Percentiles rank a stretch among this genome's conserved stretches.
These are phyloP conservation scores for Alternaria brassicicola DNA, from an alignment of 2,329 filamentous ascomycete genomes.

Conservation along the genomic window DNA sequence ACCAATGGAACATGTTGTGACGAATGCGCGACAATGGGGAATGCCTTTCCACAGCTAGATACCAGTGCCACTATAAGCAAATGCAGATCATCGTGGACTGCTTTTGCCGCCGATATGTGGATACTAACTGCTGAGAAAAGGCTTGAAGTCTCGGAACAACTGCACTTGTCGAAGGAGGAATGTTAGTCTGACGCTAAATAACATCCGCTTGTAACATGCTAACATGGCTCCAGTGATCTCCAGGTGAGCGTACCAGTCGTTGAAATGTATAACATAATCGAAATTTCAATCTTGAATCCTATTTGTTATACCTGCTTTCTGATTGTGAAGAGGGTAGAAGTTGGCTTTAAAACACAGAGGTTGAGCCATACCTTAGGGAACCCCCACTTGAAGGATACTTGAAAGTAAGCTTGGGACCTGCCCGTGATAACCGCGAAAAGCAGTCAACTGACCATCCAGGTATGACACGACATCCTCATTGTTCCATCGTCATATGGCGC, in stretches of 20 bases:
- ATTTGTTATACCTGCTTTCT: neutral
- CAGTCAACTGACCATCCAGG: neutral
- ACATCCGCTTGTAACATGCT: neutral
- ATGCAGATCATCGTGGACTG: neutral
- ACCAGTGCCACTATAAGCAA: neutral
- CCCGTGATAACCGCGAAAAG: neutral
- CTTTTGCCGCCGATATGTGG: neutral
- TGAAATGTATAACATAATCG: neutral
- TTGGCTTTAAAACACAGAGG: neutral
- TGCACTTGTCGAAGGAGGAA: neutral
- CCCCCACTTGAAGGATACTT: neutral
- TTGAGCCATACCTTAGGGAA: neutral
- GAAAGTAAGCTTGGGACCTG: neutral
- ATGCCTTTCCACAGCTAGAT: neutral
- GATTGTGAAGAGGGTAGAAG: neutral
- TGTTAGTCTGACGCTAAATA: neutral
- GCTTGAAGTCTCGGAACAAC: neutral
- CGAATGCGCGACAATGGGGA: neutral
- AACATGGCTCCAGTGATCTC: neutral
- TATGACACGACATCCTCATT: neutral
- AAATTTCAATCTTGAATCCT: neutral
- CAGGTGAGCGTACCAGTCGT: neutral
- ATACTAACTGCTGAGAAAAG: neutral
- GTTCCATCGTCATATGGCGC: constrained; percentile 7
- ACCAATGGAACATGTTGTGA: neutral